These are phyloP conservation scores for Yarrowia bubula DNA, from an alignment of 805 yeast genomes.

Conservation along the genomic window DNA sequence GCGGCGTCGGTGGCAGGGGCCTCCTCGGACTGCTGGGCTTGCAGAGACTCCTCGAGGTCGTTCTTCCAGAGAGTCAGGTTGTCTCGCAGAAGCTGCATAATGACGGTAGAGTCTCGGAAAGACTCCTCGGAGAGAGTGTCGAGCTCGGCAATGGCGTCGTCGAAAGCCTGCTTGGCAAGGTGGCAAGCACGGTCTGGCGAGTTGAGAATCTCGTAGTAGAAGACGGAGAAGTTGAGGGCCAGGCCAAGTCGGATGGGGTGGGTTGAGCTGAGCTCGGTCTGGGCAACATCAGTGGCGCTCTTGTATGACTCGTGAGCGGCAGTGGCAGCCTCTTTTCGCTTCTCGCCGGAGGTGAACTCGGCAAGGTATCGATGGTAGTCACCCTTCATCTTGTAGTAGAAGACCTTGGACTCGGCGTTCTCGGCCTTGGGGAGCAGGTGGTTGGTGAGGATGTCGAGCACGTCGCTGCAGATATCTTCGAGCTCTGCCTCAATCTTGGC, in stretches of 20 bases:
- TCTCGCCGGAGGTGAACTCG: slow-evolving; percentile 89
- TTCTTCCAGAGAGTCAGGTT: slow-evolving; percentile 88
- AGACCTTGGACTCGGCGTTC: slow-evolving; percentile 96
- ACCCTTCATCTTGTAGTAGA: slow-evolving; percentile 99
- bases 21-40: slow-evolving; percentile 32
- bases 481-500: slow-evolving; percentile 90
- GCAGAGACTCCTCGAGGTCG: slow-evolving; percentile 36
- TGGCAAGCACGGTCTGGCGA: slow-evolving; percentile 99
- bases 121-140: slow-evolving; percentile 97
- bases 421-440: slow-evolving; percentile 92
- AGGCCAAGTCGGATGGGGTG: slow-evolving; percentile 98
- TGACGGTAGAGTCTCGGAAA: slow-evolving; percentile 96
- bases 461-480: slow-evolving; percentile 90
- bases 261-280: slow-evolving; percentile 95
- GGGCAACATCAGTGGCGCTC: slow-evolving; percentile 95
- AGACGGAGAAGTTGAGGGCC: slow-evolving; percentile 96
- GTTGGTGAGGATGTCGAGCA: slow-evolving; percentile 78
- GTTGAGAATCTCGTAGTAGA: slow-evolving; percentile 96
- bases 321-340: slow-evolving; percentile 89
- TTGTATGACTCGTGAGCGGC: slow-evolving; percentile 91
- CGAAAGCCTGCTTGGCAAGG: slow-evolving; percentile 98
- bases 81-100: slow-evolving; percentile 98
- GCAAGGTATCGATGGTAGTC: slow-evolving; percentile 99
- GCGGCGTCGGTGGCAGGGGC: slow-evolving; percentile 31
- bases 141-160: slow-evolving; percentile 97